A percentile compares a stretch with the other conserved stretches of the same genome.
Evolutionary conservation across 2,329 filamentous ascomycete genomes (phyloP).

Genomic region (Colletotrichum lindemuthianum): DNA sequence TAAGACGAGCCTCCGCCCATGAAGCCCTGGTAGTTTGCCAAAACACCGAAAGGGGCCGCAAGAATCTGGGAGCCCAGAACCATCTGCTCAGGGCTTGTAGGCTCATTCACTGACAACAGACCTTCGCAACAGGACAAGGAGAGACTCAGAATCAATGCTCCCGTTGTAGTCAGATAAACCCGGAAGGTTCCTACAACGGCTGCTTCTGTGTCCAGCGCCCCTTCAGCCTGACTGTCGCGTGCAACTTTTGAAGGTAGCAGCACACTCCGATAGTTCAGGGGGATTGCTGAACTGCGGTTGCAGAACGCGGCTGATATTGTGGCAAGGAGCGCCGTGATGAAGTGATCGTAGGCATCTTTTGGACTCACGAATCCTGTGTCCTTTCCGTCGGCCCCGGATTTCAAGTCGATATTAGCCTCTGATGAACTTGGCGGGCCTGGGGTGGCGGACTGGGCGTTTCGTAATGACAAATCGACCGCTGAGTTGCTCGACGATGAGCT

Average conservation of each 20-base stretch:
- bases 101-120: constrained; percentile 58
- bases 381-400: constrained; percentile 42
- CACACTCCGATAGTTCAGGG: constrained; percentile 63
- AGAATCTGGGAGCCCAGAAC: constrained; percentile 58
- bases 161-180: constrained; percentile 65
- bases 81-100: constrained; percentile 50
- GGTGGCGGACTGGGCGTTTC: constrained; percentile 39
- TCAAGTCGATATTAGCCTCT: constrained; percentile 38
- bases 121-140: constrained; percentile 59
- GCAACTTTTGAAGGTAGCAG: constrained; percentile 48
- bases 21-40: constrained; percentile 53
- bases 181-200: constrained; percentile 56
- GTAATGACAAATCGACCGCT: constrained; percentile 49
- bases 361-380: constrained; percentile 47
- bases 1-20: constrained; percentile 46
- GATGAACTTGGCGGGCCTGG: constrained; percentile 41
- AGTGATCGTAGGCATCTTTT: constrained; percentile 62
- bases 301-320: constrained; percentile 63
- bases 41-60: constrained; percentile 64
- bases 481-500: constrained; percentile 57
- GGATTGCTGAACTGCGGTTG: constrained; percentile 57
- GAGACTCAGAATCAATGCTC: constrained; percentile 61
- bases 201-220: constrained; percentile 17
- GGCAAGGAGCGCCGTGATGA: constrained; percentile 62
- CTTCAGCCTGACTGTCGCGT: constrained; percentile 22